A percentile compares a stretch with the other conserved stretches of the same genome.
phyloP scores from a whole-genome alignment of 106 monocot genomes.

The Alisma plantagoaquatica region DNA sequence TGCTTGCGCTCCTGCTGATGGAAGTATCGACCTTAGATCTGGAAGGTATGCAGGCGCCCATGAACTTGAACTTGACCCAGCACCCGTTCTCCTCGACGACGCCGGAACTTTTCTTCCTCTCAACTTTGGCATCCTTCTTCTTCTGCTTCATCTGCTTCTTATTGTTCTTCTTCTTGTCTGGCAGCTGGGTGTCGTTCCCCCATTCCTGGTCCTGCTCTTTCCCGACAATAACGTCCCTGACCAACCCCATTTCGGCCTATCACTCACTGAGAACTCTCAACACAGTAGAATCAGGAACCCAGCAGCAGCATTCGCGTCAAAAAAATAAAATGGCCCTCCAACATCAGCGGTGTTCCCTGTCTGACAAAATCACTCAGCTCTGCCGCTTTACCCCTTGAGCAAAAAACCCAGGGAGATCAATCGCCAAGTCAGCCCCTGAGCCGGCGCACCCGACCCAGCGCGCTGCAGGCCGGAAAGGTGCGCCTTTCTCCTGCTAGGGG shows the following conservation, averaged over 20 bases:
- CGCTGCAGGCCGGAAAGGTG: neutral
- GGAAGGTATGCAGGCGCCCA: slow-evolving; percentile 62
- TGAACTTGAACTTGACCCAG: slow-evolving; percentile 50
- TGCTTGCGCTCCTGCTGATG: slow-evolving; percentile 41
- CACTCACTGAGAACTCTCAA: no score
- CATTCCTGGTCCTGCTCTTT: slow-evolving; percentile 21
- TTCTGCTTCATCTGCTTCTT: neutral
- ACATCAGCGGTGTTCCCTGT: no score
- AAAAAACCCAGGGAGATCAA: no score
- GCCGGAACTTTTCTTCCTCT: slow-evolving; percentile 1
- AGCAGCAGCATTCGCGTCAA: no score
- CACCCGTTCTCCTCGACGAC: slow-evolving; percentile 36
- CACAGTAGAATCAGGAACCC: no score
- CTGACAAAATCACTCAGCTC: no score
- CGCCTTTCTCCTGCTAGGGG: neutral
- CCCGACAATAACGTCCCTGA: neutral
- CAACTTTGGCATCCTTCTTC: neutral
- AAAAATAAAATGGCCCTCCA: no score
- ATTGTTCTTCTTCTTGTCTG: slow-evolving; percentile 15
- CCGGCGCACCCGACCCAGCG: neutral
- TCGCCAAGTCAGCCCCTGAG: neutral
- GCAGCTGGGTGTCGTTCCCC: slow-evolving; percentile 22
- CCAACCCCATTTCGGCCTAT: no score
- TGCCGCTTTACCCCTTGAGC: no score
- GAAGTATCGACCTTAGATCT: slow-evolving; percentile 77